Conservation (phyloP, 2,329 filamentous ascomycete genomes). For the Xylariales sp. region DNA sequence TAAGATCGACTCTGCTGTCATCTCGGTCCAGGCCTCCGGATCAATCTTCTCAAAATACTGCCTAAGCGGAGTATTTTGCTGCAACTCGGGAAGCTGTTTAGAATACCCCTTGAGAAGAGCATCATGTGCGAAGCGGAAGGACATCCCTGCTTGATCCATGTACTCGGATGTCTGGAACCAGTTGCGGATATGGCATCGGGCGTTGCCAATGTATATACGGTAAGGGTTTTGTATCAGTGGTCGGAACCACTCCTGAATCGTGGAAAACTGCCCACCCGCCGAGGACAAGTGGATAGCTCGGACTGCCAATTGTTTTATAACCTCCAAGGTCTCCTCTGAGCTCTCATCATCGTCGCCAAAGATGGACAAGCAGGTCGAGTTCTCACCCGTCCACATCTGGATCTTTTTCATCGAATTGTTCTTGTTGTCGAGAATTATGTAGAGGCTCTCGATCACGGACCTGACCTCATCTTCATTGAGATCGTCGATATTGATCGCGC, state of each 20-base stretch:
- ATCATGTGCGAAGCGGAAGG: constrained; percentile 1
- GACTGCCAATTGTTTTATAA: neutral
- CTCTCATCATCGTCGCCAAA: neutral
- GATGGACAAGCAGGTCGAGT: neutral
- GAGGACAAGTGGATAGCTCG: neutral
- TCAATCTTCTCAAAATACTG: constrained; percentile 1
- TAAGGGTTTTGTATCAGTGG: constrained; percentile 1
- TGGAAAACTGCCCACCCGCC: neutral
- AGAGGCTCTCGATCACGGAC: neutral
- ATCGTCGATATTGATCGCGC: neutral
- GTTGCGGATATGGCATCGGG: neutral
- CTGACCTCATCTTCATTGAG: neutral
- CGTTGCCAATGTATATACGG: constrained; percentile 1
- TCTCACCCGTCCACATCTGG: neutral
- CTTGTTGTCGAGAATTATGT: constrained; percentile 1
- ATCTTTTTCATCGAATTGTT: constrained; percentile 3
- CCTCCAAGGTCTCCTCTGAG: neutral
- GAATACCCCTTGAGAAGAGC: neutral
- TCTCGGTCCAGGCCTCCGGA: neutral
- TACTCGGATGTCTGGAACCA: constrained; percentile 1
- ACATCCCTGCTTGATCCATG: neutral
- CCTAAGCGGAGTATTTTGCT: constrained; percentile 1
- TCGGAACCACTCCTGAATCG: constrained; percentile 3
- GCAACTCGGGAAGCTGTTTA: neutral
- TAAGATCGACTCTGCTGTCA: neutral